Evolutionary conservation across 2,329 filamentous ascomycete genomes (phyloP).

Genomic region (Aspergillus flavus): DNA sequence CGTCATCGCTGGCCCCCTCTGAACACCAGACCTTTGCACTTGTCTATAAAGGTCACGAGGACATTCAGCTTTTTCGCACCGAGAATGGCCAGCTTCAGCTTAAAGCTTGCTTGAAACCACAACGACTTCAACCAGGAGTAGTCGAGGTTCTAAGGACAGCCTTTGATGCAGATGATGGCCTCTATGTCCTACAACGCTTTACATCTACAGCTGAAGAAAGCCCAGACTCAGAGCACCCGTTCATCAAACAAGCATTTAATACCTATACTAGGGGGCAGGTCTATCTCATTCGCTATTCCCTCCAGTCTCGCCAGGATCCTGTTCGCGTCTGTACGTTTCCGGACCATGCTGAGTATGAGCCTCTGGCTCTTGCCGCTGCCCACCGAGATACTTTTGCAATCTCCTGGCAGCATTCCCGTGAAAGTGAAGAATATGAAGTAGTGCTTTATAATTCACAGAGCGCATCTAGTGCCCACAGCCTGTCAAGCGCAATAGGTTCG

Average conservation of each 20-base stretch:
- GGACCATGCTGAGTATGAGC: constrained; percentile 31
- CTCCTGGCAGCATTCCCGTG: constrained; percentile 37
- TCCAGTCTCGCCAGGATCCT: constrained; percentile 15
- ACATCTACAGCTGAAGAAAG: constrained; percentile 26
- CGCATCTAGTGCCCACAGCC: constrained; percentile 11
- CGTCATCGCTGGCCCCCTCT: constrained; percentile 33
- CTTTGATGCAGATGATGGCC: constrained; percentile 21
- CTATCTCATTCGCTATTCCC: constrained; percentile 32
- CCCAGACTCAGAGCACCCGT: constrained; percentile 30
- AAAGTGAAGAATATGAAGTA: constrained; percentile 28
- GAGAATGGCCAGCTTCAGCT: constrained; percentile 20
- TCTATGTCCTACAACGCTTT: constrained; percentile 39
- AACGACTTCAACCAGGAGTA: constrained; percentile 28
- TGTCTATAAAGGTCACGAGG: constrained; percentile 31
- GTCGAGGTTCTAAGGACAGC: constrained; percentile 37
- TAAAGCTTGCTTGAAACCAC: constrained; percentile 22
- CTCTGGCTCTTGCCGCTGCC: constrained; percentile 32
- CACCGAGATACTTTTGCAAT: constrained; percentile 35
- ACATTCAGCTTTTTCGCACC: constrained; percentile 31
- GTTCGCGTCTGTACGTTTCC: constrained; percentile 32
- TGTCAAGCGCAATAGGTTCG: constrained; percentile 24
- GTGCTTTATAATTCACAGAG: constrained; percentile 28
- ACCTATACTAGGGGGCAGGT: constrained; percentile 24
- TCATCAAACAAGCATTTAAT: constrained; percentile 35
- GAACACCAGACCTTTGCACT: constrained; percentile 27